Conservation (phyloP, 2,329 filamentous ascomycete species). For the Orbilia javanica region DNA sequence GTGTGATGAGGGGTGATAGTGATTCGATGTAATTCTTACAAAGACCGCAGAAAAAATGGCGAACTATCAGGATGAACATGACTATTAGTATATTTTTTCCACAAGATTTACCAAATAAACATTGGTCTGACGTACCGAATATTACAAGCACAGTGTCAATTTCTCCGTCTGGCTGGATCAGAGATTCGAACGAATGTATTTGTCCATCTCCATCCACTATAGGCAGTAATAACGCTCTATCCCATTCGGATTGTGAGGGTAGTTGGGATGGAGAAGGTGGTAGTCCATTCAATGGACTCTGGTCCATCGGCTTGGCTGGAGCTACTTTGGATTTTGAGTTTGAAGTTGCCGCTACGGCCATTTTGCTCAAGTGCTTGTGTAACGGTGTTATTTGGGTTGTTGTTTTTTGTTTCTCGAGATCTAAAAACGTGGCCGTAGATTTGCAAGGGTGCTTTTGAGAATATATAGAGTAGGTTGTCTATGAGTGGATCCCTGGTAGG, state of each 20-base stretch:
- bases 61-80: constrained; percentile 10
- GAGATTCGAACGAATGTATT: constrained; percentile 42
- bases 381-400: not conserved
- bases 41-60: constrained; percentile 52
- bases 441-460: constrained; percentile 12
- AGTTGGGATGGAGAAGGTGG: constrained; percentile 51
- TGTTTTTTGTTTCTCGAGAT: constrained; percentile 4
- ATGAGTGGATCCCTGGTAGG: constrained; percentile 11
- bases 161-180: constrained; percentile 35
- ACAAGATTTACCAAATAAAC: not conserved
- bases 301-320: constrained; percentile 41
- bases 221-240: constrained; percentile 33
- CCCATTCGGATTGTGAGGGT: constrained; percentile 49
- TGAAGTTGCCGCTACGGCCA: constrained; percentile 26
- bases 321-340: not conserved
- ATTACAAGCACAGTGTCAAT: constrained; percentile 49
- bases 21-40: constrained; percentile 57
- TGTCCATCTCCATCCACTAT: constrained; percentile 40
- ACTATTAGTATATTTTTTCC: not conserved
- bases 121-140: constrained; percentile 27
- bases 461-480: not conserved
- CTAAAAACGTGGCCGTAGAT: constrained; percentile 4
- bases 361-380: constrained; percentile 5
- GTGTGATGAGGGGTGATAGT: constrained; percentile 47
- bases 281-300: constrained; percentile 39